These are phyloP conservation scores for Niveomyces coronatus DNA, from an alignment of 2,329 filamentous ascomycete genomes.

Conservation along the genomic window DNA sequence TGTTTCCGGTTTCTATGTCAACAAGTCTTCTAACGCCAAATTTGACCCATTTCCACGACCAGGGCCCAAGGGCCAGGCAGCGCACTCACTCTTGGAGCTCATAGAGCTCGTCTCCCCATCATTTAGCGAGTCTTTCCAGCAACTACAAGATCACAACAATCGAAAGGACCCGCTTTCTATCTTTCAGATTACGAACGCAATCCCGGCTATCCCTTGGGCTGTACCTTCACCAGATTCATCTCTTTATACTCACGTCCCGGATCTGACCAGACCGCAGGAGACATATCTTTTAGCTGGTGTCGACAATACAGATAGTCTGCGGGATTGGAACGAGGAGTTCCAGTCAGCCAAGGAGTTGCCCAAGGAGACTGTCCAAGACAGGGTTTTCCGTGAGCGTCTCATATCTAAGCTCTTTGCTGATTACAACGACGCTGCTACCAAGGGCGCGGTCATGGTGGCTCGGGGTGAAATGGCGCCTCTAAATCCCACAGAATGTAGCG, in stretches of 20 bases:
- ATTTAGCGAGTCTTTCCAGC: conserved; percentile 65
- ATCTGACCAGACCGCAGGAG: conserved; percentile 86
- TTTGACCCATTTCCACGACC: conserved; percentile 82
- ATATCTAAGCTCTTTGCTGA: conserved; percentile 95
- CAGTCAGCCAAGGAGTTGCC: conserved; percentile 93
- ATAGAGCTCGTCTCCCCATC: conserved; percentile 72
- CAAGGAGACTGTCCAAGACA: conserved; percentile 86
- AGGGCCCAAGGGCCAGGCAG: conserved; percentile 64
- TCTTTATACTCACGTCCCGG: conserved; percentile 62
- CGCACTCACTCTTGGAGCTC: conserved; percentile 79
- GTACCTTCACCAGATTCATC: conserved; percentile 60
- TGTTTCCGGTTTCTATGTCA: conserved; percentile 92
- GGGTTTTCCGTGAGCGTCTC: conserved; percentile 88
- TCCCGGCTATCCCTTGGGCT: conserved; percentile 85
- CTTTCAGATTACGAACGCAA: conserved; percentile 92
- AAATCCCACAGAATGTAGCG: conserved; percentile 84
- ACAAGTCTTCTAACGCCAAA: conserved; percentile 89
- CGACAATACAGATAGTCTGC: conserved; percentile 86
- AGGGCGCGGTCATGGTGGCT: conserved; percentile 85
- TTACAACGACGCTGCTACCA: conserved; percentile 89
- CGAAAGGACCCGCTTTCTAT: conserved; percentile 79
- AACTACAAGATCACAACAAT: conserved; percentile 76
- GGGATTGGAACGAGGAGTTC: conserved; percentile 99
- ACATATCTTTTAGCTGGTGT: conserved; percentile 81
- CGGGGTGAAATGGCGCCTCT: conserved; percentile 85